Conservation (phyloP, 148 eudicot genomes). For the Limonium bicolor region DNA sequence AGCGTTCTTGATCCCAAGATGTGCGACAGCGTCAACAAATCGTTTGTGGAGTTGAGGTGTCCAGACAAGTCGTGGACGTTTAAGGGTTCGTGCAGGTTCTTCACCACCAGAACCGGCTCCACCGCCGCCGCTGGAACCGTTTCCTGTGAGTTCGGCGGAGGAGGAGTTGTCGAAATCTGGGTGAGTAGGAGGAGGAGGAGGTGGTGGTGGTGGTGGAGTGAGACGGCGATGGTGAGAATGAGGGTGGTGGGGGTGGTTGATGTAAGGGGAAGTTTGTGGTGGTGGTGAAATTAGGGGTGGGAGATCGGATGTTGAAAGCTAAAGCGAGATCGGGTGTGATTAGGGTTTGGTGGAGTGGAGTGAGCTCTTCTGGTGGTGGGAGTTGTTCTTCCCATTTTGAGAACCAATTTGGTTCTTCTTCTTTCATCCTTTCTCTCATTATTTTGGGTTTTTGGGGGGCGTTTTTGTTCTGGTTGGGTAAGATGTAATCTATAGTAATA, state of each 20-base stretch:
- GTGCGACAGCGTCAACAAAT: slow-evolving; percentile 73
- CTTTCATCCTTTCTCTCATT: slow-evolving; percentile 32
- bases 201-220: slow-evolving; percentile 11
- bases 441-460: not conserved
- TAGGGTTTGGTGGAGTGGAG: slow-evolving; percentile 69
- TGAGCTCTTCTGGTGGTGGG: slow-evolving; percentile 44
- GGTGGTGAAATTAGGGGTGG: not conserved
- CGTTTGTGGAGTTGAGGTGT: slow-evolving; percentile 77
- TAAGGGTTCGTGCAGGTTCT: slow-evolving; percentile 58
- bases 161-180: slow-evolving; percentile 58
- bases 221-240: slow-evolving; percentile 8
- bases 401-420: slow-evolving; percentile 82
- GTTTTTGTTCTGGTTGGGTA: not conserved
- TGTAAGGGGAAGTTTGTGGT: slow-evolving; percentile 3
- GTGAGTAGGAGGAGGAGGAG: slow-evolving; percentile 13
- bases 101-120: slow-evolving; percentile 25
- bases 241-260: slow-evolving; percentile 1
- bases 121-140: slow-evolving; percentile 27
- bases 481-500: too few species aligned
- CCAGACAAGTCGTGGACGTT: slow-evolving; percentile 70
- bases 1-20: slow-evolving; percentile 66
- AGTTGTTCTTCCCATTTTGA: slow-evolving; percentile 79
- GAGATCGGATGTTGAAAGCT: slow-evolving; percentile 57
- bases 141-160: slow-evolving; percentile 32
- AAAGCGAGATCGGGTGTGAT: slow-evolving; percentile 80